Percentiles rank a stretch among this genome's conserved stretches.
Evolutionary conservation across 2,329 filamentous ascomycete species (phyloP).

Genomic region (Cladophialophora exuberans): DNA sequence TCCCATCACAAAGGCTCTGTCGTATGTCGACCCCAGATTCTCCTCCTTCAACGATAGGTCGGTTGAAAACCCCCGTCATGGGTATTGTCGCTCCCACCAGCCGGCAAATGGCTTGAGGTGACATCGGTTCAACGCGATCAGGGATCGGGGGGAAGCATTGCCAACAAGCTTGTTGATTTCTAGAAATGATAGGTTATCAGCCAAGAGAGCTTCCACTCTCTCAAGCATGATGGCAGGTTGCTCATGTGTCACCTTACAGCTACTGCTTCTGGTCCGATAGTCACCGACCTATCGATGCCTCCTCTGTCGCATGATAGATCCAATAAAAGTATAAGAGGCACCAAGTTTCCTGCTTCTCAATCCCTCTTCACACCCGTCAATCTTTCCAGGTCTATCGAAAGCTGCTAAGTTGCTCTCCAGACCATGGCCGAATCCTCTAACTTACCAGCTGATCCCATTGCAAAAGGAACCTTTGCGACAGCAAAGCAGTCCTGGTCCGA

Average conservation of each 20-base stretch:
- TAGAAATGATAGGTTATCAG: background rate
- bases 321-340: no score
- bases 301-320: no score
- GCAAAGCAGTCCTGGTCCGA: slow-evolving; percentile 67
- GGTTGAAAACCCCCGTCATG: background rate
- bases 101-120: background rate
- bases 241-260: no score
- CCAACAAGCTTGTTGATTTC: background rate
- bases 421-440: slow-evolving; percentile 15
- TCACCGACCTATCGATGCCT: no score
- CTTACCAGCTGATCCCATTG: slow-evolving; percentile 67
- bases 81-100: background rate
- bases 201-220: background rate
- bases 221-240: no score
- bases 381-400: background rate
- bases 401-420: background rate
- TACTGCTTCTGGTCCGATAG: no score
- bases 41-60: slow-evolving; percentile 1
- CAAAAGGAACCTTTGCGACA: slow-evolving; percentile 66
- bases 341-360: no score
- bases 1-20: background rate
- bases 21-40: slow-evolving; percentile 5
- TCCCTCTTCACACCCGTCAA: background rate
- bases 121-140: slow-evolving; percentile 9
- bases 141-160: no score